Evolutionary conservation across 2,329 filamentous ascomycete genomes (phyloP), one percentile per base, ranked within the genome.

Genomic region (Paecilomyces fulvus): DNA sequence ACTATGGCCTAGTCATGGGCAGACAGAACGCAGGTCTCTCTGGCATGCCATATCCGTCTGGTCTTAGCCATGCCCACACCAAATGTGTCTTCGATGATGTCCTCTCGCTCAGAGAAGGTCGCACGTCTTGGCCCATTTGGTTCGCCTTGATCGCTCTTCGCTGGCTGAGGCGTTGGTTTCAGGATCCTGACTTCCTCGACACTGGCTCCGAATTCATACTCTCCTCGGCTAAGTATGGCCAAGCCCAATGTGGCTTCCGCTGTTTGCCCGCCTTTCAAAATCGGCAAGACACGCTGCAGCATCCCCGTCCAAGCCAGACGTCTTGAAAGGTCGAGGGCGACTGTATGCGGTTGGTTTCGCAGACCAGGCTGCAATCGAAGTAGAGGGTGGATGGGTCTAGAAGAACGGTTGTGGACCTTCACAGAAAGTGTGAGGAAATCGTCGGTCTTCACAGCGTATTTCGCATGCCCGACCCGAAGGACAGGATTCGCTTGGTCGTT

Each of bases 291-390:
- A 65, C 86, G 86, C 73, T 96, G 92, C 56, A 96, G 73, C 30
- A 88, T 85, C 1, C 92, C 92, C 61, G 90, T 92, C 86, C 90
- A 94, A 1, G 86, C 86, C 55, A 96, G 81, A 60, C 90, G 89
- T 66, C 89, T 86, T 48, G 88, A 88, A 56, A 92, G 83, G 68
- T 96, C 92, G 14, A 95, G 81, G 2, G 89, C 88, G 12, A 89
- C 79, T 58, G 84, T 85, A 53, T 83, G 79, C 0, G 88, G 83
- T 14, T 92, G 84, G 65, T 91, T 83, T 49, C 88, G 83, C 14
- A 96, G 80, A 53, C 85, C 83, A 0, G 92, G 91, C 70, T 92
- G 83, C 12, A 96, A 75, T 37, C 92, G 82, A 48, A 96, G 76
- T 0, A 95, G 77, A 0, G 89, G 86, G 49, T 83, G 80, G 31